These are phyloP conservation scores for Suhomyces panamericanus DNA, from an alignment of 1,139 yeast species.

Conservation along the genomic window DNA sequence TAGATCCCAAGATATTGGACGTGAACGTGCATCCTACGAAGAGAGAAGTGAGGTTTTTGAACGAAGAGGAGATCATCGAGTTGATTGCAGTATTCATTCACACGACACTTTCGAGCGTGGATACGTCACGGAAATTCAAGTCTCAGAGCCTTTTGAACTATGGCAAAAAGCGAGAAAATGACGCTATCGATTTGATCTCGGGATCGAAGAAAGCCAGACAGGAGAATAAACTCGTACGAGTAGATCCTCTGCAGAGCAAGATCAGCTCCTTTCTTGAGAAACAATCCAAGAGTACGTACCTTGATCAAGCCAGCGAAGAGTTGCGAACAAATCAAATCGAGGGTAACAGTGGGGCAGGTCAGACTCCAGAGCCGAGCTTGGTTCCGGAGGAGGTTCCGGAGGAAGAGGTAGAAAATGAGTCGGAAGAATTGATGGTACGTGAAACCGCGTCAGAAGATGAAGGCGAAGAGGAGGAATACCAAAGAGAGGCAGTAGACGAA, in stretches of 20 bases:
- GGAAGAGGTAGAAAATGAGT: neutral
- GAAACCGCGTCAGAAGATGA: neutral
- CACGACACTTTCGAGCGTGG: conserved; percentile 54
- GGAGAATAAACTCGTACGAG: conserved; percentile 70
- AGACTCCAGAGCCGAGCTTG: no score
- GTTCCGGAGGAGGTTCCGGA: no score
- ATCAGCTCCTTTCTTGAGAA: conserved; percentile 45
- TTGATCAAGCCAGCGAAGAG: conserved; percentile 3
- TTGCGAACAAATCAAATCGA: neutral
- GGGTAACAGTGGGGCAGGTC: neutral
- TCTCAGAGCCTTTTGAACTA: conserved; percentile 56
- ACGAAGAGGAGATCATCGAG: conserved; percentile 85
- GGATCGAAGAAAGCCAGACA: conserved; percentile 39
- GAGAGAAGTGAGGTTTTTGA: conserved; percentile 81
- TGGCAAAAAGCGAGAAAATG: conserved; percentile 6
- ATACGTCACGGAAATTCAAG: conserved; percentile 66
- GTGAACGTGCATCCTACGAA: conserved; percentile 97
- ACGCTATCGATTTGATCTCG: conserved; percentile 9
- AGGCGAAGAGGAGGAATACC: neutral
- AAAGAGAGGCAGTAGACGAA: neutral
- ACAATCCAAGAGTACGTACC: conserved; percentile 3
- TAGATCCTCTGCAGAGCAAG: conserved; percentile 69
- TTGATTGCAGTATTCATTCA: conserved; percentile 53
- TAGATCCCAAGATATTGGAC: conserved; percentile 72
- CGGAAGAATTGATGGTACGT: neutral